Percentiles rank a stretch among this genome's conserved stretches.
Conservation (phyloP, 176 grass and related monocot species). For the Oryza rufipogon region DNA sequence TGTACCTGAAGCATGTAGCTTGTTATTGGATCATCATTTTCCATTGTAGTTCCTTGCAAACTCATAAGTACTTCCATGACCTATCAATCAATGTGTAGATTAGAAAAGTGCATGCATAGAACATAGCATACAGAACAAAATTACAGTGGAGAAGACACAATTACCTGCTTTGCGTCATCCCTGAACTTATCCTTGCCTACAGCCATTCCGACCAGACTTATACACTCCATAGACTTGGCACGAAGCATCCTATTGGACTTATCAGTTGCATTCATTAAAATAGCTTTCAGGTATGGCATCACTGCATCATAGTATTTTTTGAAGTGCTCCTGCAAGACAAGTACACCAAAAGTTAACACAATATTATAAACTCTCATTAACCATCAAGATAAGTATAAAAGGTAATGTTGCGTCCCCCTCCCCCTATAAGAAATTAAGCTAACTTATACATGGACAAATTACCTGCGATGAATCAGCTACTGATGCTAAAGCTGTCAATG, state of each 20-base stretch:
- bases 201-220: slow-evolving; percentile 99
- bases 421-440: not conserved
- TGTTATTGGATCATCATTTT: slow-evolving; percentile 94
- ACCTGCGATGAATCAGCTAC: slow-evolving; percentile 99
- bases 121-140: not conserved
- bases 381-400: not conserved
- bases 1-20: slow-evolving; percentile 98
- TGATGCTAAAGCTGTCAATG: slow-evolving; percentile 95
- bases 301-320: slow-evolving; percentile 98
- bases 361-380: not conserved
- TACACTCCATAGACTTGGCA: slow-evolving; percentile 99
- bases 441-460: slow-evolving; percentile 22
- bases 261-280: slow-evolving; percentile 97
- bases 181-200: slow-evolving; percentile 99
- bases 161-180: slow-evolving; percentile 94
- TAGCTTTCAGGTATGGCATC: slow-evolving; percentile 97
- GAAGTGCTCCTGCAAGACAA: slow-evolving; percentile 77
- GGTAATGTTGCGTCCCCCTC: not conserved
- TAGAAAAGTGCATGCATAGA: slow-evolving; percentile 14
- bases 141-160: slow-evolving; percentile 1
- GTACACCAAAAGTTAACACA: slow-evolving; percentile 16
- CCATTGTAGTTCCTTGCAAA: slow-evolving; percentile 96
- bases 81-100: slow-evolving; percentile 45
- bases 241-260: slow-evolving; percentile 98
- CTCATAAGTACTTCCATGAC: slow-evolving; percentile 99